These are phyloP conservation scores for Fusarium sarcochroum DNA, from an alignment of 2,329 filamentous ascomycete genomes.

Conservation along the genomic window DNA sequence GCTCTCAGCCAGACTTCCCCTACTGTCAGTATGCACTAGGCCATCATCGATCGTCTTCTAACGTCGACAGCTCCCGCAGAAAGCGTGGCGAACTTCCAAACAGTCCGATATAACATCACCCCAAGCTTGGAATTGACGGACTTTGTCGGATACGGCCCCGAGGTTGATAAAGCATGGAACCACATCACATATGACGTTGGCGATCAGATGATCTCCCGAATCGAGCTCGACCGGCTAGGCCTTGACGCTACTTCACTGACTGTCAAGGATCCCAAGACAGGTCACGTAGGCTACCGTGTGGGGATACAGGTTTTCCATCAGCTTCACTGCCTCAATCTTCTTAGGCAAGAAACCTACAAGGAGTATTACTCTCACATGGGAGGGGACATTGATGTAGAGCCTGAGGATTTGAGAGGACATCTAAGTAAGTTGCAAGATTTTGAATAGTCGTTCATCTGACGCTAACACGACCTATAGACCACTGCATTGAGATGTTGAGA, in stretches of 20 bases:
- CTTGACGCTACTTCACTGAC: conserved; percentile 68
- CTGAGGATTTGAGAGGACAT: conserved; percentile 36
- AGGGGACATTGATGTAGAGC: conserved; percentile 62
- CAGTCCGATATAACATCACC: conserved; percentile 63
- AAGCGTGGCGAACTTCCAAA: conserved; percentile 63
- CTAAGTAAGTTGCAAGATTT: conserved; percentile 1
- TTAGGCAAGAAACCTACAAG: conserved; percentile 63
- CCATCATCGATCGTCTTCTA: rapidly evolving
- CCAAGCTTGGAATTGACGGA: conserved; percentile 60
- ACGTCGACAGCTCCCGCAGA: conserved; percentile 60
- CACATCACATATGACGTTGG: conserved; percentile 65
- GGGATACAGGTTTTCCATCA: conserved; percentile 71
- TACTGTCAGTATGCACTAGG: conserved; percentile 15
- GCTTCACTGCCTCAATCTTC: conserved; percentile 65
- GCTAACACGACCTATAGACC: conserved; percentile 18
- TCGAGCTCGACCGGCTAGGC: conserved; percentile 67
- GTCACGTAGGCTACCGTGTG: conserved; percentile 70
- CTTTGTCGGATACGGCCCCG: conserved; percentile 68
- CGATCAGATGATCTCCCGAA: conserved; percentile 70
- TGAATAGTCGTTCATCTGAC: rapidly evolving
- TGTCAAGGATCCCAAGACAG: conserved; percentile 68
- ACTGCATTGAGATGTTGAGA: conserved; percentile 58
- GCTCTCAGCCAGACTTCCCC: conserved; percentile 12
- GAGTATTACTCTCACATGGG: conserved; percentile 64
- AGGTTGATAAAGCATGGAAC: conserved; percentile 71